These are phyloP conservation scores for Curvularia eragrostidis DNA, from an alignment of 2,329 filamentous ascomycete species.

Conservation along the genomic window DNA sequence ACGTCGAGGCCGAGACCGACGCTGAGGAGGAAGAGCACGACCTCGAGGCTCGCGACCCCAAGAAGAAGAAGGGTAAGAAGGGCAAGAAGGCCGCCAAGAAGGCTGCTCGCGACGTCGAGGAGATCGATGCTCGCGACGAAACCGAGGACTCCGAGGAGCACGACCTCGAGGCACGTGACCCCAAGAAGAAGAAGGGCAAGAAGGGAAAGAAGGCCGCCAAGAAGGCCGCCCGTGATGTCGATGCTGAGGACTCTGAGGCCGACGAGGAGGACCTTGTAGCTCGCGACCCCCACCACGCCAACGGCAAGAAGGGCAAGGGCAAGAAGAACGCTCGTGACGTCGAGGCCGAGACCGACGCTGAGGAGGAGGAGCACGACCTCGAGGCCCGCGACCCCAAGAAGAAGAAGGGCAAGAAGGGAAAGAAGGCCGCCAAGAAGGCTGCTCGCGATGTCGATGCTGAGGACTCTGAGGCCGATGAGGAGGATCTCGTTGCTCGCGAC, in stretches of 20 bases:
- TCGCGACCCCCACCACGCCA: slow-evolving; percentile 8
- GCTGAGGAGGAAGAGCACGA: not conserved
- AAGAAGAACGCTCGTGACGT: slow-evolving; percentile 1
- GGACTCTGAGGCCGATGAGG: too few species aligned
- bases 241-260: too few species aligned
- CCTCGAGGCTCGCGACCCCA: not conserved
- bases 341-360: too few species aligned
- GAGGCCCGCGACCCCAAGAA: not conserved
- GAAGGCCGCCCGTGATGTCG: not conserved
- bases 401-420: slow-evolving; percentile 14
- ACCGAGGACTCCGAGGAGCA: not conserved
- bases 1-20: not conserved
- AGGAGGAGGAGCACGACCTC: slow-evolving; percentile 9
- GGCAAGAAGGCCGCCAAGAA: slow-evolving; percentile 7
- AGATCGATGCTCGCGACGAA: not conserved
- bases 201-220: slow-evolving; percentile 18
- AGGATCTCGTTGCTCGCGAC: too few species aligned
- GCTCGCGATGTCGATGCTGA: too few species aligned
- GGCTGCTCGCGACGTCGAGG: not conserved
- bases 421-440: slow-evolving; percentile 8
- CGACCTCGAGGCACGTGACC: too few species aligned
- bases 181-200: too few species aligned
- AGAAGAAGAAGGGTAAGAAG: slow-evolving; percentile 12
- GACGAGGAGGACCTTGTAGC: not conserved
- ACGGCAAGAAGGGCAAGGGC: slow-evolving; percentile 12